Evolutionary conservation across 202 grass and related monocot genomes (phyloP), one percentile per base, ranked within the genome.

Genomic region (Cymbopogon flexuosus): DNA sequence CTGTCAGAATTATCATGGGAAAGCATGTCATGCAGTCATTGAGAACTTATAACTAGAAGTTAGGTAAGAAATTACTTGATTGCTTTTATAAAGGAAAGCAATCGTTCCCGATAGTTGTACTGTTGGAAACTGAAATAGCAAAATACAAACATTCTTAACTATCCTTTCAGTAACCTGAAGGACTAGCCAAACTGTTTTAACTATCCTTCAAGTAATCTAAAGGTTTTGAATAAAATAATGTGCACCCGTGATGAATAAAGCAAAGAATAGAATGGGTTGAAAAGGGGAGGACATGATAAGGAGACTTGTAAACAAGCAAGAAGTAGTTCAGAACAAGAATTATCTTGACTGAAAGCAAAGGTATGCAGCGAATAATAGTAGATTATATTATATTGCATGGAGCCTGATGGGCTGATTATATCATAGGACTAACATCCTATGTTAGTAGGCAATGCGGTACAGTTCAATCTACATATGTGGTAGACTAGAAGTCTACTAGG

Each of bases 1-100:
- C 23, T 61, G 45, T 89, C 65, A 90, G 72, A 82, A 82, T 80
- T 35, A 75, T 88, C 5, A 30, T 11, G 61, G 21, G 16, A 77
- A 66, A 47, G 30, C 27, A 58, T 57, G 5, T 15, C 27, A 72
- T 77, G 58, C 30, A 33, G 5, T 15, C 27, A 72, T 77, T 46
- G 22, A 33, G 51, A 52, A 83, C 73, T 15, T 36, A 35, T 6
- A 36, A 24, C 27, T 76, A 69, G 40, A 29, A 46, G 12, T 70
- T 70, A 23, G 62, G 10, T 76, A 66, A 81, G 18, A 54, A 29
- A 21, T 40, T 64, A 88, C 6, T 61, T 12, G 7, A 5, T 36
- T 33, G 3, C 16, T 37, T 74, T 66, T 49, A 19, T 31, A 65
- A 13, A 65, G 6, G 29, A 49, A 65, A 65, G 3, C 15, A 65